Conservation (phyloP, 2,329 filamentous ascomycete species). For the Colletotrichum abscissum region DNA sequence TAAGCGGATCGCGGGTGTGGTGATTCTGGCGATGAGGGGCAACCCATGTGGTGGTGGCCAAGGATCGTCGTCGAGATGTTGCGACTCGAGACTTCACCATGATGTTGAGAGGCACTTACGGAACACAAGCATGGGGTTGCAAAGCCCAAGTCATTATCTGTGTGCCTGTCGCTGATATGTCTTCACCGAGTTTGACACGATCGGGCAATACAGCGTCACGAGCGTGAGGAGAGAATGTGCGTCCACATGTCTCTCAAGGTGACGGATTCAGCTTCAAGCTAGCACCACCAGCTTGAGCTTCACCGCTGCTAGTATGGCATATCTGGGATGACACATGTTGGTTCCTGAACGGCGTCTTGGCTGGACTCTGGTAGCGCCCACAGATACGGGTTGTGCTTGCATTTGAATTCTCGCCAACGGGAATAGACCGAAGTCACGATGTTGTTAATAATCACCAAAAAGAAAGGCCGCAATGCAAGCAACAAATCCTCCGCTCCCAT, state of each 20-base stretch:
- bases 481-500: neutral
- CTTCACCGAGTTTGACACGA: neutral
- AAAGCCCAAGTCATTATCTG: neutral
- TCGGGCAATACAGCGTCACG: neutral
- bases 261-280: neutral
- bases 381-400: neutral
- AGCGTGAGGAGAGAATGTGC: neutral
- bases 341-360: constrained; percentile 18
- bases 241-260: neutral
- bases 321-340: neutral
- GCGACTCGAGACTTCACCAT: neutral
- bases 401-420: neutral
- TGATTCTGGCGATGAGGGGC: neutral
- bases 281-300: neutral
- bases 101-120: neutral
- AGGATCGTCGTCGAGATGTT: neutral
- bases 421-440: neutral
- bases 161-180: neutral
- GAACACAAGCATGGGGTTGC: too few relatives aligned
- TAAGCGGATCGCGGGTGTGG: neutral
- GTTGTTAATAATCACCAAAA: neutral
- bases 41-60: neutral
- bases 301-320: neutral
- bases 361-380: neutral
- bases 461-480: neutral